Conservation (phyloP, 2,329 filamentous ascomycete genomes). For the Aspergillus ochraceoroseus region DNA sequence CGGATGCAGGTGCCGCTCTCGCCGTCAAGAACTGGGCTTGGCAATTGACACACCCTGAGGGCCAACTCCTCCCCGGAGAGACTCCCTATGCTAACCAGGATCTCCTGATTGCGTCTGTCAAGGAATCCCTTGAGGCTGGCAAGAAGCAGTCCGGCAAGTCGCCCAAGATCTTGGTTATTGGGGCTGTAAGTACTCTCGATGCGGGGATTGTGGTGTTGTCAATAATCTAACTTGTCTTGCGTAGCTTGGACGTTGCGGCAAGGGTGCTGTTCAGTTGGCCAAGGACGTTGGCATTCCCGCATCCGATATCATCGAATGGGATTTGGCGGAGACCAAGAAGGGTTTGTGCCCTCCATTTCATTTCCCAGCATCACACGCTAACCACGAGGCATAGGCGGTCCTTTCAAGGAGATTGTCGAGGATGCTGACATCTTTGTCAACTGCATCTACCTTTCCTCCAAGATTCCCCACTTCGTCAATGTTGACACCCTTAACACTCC, state of each 20-base stretch:
- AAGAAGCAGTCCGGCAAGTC: slow-evolving; percentile 61
- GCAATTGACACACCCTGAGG: slow-evolving; percentile 67
- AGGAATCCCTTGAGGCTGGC: slow-evolving; percentile 63
- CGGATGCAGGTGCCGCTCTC: slow-evolving; percentile 56
- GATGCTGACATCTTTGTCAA: slow-evolving; percentile 69
- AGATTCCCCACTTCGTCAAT: slow-evolving; percentile 78
- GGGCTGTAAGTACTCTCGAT: slow-evolving; percentile 50
- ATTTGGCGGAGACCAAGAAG: slow-evolving; percentile 72
- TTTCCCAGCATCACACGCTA: slow-evolving; percentile 3
- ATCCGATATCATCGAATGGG: slow-evolving; percentile 66
- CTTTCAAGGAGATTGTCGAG: slow-evolving; percentile 72
- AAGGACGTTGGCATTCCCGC: slow-evolving; percentile 66
- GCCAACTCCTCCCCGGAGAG: slow-evolving; percentile 60
- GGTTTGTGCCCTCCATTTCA: slow-evolving; percentile 35
- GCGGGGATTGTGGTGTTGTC: background rate
- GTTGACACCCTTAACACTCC: slow-evolving; percentile 61
- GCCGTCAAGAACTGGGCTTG: slow-evolving; percentile 77
- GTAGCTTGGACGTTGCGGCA: slow-evolving; percentile 63
- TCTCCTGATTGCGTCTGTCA: slow-evolving; percentile 67
- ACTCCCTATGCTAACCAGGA: slow-evolving; percentile 61
- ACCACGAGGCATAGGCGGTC: slow-evolving; percentile 50
- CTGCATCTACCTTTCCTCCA: slow-evolving; percentile 77
- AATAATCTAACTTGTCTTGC: slow-evolving; percentile 6
- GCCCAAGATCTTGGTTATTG: slow-evolving; percentile 77
- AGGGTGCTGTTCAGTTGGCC: slow-evolving; percentile 76